These are phyloP conservation scores for Lunularia cruciata DNA, from an alignment of 225 moss, liverwort and hornwort species.

Conservation along the genomic window DNA sequence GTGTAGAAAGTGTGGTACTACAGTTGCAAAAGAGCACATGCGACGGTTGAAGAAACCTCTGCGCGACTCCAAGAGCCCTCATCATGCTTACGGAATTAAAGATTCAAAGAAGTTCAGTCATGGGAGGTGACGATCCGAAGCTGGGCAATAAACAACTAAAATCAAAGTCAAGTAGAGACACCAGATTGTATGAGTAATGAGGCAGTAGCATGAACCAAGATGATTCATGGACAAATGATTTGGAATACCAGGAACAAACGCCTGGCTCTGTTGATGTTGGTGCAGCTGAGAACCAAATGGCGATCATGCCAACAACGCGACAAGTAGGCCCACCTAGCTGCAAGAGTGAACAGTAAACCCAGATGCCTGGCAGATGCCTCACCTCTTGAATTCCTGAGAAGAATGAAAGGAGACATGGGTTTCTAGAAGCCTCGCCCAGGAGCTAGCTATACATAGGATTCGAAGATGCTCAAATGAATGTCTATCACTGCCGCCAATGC, in stretches of 20 bases:
- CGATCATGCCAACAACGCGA: slow-evolving; percentile 2
- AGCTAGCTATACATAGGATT: slow-evolving; percentile 38
- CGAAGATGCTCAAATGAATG: slow-evolving; percentile 36
- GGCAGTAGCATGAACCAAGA: too few species aligned
- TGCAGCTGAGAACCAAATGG: background rate
- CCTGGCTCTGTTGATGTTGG: slow-evolving; percentile 4
- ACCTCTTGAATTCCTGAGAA: slow-evolving; percentile 17
- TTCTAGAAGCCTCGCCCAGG: slow-evolving; percentile 29
- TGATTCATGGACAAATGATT: background rate
- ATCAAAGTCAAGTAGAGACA: too few species aligned
- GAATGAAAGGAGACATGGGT: slow-evolving; percentile 20
- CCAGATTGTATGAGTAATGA: too few species aligned
- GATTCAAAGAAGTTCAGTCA: too few species aligned
- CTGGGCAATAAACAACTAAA: too few species aligned
- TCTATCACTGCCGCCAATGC: slow-evolving; percentile 31
- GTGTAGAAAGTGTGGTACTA: too few species aligned
- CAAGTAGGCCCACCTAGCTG: background rate
- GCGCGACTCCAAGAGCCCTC: too few species aligned
- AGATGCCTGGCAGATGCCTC: slow-evolving; percentile 20
- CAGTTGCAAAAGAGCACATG: too few species aligned
- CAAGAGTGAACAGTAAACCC: slow-evolving; percentile 9
- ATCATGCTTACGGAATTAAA: too few species aligned
- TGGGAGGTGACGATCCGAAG: too few species aligned
- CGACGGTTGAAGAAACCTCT: too few species aligned
- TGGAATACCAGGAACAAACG: background rate